phyloP scores from a whole-genome alignment of 176 grass and related monocot species.

The Aechmea fasciata region DNA sequence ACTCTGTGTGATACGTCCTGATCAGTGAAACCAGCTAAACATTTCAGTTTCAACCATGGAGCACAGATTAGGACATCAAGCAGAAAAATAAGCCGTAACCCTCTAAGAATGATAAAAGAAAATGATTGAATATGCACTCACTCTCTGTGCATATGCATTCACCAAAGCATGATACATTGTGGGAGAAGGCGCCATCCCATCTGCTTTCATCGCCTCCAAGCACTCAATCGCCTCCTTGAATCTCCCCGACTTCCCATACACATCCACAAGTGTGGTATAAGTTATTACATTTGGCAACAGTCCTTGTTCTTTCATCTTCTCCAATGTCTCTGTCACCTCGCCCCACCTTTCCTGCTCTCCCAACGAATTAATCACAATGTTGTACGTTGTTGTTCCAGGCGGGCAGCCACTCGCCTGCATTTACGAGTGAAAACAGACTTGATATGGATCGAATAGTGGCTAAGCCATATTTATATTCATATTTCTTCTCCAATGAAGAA shows the following conservation, averaged over 20 bases:
- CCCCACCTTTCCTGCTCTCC: slow-evolving; percentile 55
- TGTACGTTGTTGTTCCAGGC: slow-evolving; percentile 68
- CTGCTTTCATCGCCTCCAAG: slow-evolving; percentile 80
- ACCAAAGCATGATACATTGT: slow-evolving; percentile 95
- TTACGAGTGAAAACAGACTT: no score
- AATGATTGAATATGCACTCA: slow-evolving; percentile 18
- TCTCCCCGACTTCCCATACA: slow-evolving; percentile 82
- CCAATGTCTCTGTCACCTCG: slow-evolving; percentile 58
- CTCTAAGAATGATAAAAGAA: neutral
- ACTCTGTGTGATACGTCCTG: no score
- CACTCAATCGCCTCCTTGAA: slow-evolving; percentile 82
- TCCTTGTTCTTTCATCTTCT: slow-evolving; percentile 60
- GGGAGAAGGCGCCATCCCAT: slow-evolving; percentile 53
- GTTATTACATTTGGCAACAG: slow-evolving; percentile 77
- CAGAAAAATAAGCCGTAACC: neutral
- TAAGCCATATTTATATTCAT: no score
- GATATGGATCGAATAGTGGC: no score
- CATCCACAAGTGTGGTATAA: slow-evolving; percentile 91
- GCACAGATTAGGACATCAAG: neutral
- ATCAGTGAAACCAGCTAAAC: no score
- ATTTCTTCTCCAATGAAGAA: no score
- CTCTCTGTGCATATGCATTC: slow-evolving; percentile 91
- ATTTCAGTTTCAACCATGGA: neutral
- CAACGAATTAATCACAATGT: slow-evolving; percentile 85
- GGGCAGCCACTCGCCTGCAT: slow-evolving; percentile 40